phyloP scores from a whole-genome alignment of 805 yeast genomes.

The Zygosaccharomyces gambellarensis region DNA sequence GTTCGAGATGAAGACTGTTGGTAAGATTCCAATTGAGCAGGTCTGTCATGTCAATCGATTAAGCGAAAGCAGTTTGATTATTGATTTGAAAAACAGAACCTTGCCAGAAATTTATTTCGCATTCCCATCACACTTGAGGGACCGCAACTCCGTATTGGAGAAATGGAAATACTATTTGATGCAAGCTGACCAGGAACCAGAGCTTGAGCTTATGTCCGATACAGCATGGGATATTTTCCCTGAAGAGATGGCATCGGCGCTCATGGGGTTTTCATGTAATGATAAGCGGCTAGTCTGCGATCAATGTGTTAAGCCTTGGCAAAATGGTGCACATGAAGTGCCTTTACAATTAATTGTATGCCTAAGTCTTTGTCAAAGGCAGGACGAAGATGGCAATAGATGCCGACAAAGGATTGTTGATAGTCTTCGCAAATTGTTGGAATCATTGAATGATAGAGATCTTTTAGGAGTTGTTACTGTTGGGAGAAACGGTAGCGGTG shows the following conservation, averaged over 20 bases:
- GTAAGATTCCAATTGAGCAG: slow-evolving; percentile 37
- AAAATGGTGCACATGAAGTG: slow-evolving; percentile 11
- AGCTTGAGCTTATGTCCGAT: slow-evolving; percentile 44
- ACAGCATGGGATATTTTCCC: slow-evolving; percentile 46
- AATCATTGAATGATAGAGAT: slow-evolving; percentile 36
- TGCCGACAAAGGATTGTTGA: slow-evolving; percentile 28
- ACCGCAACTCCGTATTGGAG: slow-evolving; percentile 30
- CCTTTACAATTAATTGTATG: slow-evolving; percentile 43
- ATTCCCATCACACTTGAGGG: slow-evolving; percentile 20
- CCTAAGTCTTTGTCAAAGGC: slow-evolving; percentile 32
- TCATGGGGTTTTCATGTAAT: slow-evolving; percentile 40
- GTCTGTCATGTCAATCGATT: slow-evolving; percentile 33
- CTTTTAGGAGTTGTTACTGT: slow-evolving; percentile 45
- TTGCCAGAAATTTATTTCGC: slow-evolving; percentile 43
- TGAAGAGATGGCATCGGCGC: slow-evolving; percentile 26
- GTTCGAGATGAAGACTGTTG: slow-evolving; percentile 33
- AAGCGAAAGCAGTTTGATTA: slow-evolving; percentile 26
- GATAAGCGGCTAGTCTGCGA: slow-evolving; percentile 36
- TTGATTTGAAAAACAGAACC: slow-evolving; percentile 39
- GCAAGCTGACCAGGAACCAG: slow-evolving; percentile 9
- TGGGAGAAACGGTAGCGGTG: slow-evolving; percentile 43
- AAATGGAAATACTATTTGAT: slow-evolving; percentile 41
- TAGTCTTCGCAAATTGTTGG: slow-evolving; percentile 29
- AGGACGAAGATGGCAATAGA: slow-evolving; percentile 21
- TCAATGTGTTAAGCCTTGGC: slow-evolving; percentile 35